Evolutionary conservation across 2,329 filamentous ascomycete species (phyloP), one percentile per base, ranked within the genome.

Genomic region (Penicillium sp.): DNA sequence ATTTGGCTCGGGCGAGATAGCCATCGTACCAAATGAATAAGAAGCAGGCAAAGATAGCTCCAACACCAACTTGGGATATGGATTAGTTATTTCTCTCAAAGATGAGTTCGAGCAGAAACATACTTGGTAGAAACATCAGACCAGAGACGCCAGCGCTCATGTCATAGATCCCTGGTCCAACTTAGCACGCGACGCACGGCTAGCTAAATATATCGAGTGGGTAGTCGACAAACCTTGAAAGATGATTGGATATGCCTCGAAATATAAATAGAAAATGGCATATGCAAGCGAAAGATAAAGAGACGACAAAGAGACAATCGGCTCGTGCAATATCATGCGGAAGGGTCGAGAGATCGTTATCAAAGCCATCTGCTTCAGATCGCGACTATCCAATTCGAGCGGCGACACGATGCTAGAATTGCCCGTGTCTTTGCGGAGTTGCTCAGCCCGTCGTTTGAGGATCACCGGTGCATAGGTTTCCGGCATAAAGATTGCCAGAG

Each of bases 221-320:
- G 6, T 10, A 26, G 5, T 7, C 5, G 13, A 38, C 45, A 6
- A 33, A 43, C 57, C 56, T 44, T 74, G 68, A 61, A 85, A 89
- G 48, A 87, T 82, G 45, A 80, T 70, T 4, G 79, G 79, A 56
- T 81, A 89, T 7, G 82, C 80, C 61, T 86, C 77, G 49, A 89
- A 86, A 56, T 80, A 85, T 62, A 89, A 82, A 69, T 79, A 80
- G 50, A 80, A 78, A 42, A 80, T 75, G 2, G 70, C 74, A 56
- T 87, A 89, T 36, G 79, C 73, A 31, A 88, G 69, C 30, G 84
- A 78, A 22, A 87, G 69, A 61, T 87, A 89, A 59, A 76, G 55
- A 62, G 80, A 87, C 2, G 75, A 76, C 39, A 79, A 78, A 28
- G 80, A 72, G 11, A 89, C 83, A 35, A 90, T 82, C 32, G 80